Evolutionary conservation across 73 alveolate species (phyloP), one percentile per base, ranked within the genome.

Genomic region (Blepharisma stoltei): DNA sequence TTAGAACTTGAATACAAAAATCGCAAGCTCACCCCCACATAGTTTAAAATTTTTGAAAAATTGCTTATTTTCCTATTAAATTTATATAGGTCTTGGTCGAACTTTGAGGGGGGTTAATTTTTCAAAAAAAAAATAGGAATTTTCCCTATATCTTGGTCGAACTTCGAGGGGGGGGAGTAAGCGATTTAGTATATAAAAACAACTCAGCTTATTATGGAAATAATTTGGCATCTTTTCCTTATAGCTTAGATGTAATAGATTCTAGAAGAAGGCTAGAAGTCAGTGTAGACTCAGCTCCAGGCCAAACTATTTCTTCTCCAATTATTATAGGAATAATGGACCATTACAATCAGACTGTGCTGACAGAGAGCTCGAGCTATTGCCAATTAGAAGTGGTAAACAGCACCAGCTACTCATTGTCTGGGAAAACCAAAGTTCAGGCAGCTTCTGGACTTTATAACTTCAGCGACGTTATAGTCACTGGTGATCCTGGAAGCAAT

Each of bases 291-390:
- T 18, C 23, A 25, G 18, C 46, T 38, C 73, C 38, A 9, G 73
- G 38, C 2, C 18, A 18, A 14, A 60, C 14, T 14, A 0, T 14
- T n/a, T 20, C 49, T 14, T 20, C 73, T 1, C 45, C 23, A 1
- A 14, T 60, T 1, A 8, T 18, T 1, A 8, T 20, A 1, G 46
- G 46, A 25, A 14, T 25, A 20, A 20, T 14, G n/a, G 73, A 60
- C 45, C 73, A 60, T 60, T 60, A 60, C 45, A 60, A 60, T 20
- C 73, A 60, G 46, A n/a, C 45, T 14, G 73, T 60, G 14, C 2
- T 60, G 6, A 60, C 73, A 18, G 73, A 60, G 23, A 60, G 23
- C 5, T 20, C 73, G 2, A 38, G 73, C 2, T 18, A 14, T 20
- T n/a, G 37, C 18, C 45, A 18, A 9, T n/a, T 25, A 20, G 14